phyloP scores from a whole-genome alignment of 495 filamentous ascomycete species.

The Neurospora pannonica region DNA sequence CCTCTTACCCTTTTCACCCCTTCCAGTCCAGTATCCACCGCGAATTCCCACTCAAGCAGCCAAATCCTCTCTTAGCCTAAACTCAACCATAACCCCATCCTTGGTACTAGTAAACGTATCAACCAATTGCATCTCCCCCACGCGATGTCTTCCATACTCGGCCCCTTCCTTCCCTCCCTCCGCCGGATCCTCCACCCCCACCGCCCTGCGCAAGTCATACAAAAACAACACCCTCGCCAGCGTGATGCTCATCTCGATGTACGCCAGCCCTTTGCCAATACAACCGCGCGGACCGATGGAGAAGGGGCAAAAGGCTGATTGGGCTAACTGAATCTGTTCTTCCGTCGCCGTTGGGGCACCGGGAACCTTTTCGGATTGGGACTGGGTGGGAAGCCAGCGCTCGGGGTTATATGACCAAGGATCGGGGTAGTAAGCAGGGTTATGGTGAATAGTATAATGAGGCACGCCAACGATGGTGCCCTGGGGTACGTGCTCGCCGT shows the following conservation, averaged over 20 bases:
- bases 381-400: slow-evolving; percentile 39
- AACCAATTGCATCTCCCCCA: slow-evolving; percentile 43
- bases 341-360: slow-evolving; percentile 15
- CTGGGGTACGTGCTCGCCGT: slow-evolving; percentile 42
- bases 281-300: slow-evolving; percentile 47
- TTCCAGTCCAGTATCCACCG: neutral
- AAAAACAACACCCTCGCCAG: slow-evolving; percentile 37
- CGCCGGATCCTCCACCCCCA: slow-evolving; percentile 31
- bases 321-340: slow-evolving; percentile 28
- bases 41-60: neutral
- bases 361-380: slow-evolving; percentile 5
- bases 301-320: slow-evolving; percentile 50
- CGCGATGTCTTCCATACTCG: slow-evolving; percentile 37
- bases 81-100: slow-evolving; percentile 49
- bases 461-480: slow-evolving; percentile 46
- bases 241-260: slow-evolving; percentile 41
- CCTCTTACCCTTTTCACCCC: no score
- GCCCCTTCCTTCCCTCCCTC: slow-evolving; percentile 28
- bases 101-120: slow-evolving; percentile 51
- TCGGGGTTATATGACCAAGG: slow-evolving; percentile 45
- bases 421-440: slow-evolving; percentile 41
- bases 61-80: slow-evolving; percentile 26
- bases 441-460: slow-evolving; percentile 48
- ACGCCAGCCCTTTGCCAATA: slow-evolving; percentile 51
- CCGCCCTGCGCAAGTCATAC: slow-evolving; percentile 38